Base-by-base conservation (phyloP, 1,139 yeast genomes). In the Pichia sp. region DNA sequence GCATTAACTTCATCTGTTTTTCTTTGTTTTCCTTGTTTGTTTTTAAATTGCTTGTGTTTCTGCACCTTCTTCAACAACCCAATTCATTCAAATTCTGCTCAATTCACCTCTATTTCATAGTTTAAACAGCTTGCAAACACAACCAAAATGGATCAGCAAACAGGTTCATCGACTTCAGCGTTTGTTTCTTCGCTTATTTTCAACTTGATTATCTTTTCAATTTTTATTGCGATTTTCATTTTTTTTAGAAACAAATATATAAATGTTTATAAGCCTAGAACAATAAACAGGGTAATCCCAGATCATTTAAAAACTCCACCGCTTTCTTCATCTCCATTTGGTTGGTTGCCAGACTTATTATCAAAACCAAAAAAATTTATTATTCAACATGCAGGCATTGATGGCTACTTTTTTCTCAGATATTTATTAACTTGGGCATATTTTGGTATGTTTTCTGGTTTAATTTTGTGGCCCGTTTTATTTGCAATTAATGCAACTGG, bases 311-410 rank as follows among this genome's bases (percentile, higher is more conserved):
- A 70, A 51, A 85, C 87, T 0, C 82, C 76, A 26, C 78, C 80
- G 4, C 66, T 81, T 31, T 84, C 87, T 4, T 61, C 59, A 30
- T 87, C 85, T 42, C 72, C 84, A 0, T 71, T 81, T 65, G 68
- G 75, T 34, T 83, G 92, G 92, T 53, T 82, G 6, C 55, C 65
- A 35, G 74, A 76, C 6, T 61, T 83, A 37, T 57, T 82, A 47
- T 67, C 72, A 37, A 79, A 80, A 63, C 81, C 87, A 1, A 80
- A 80, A 47, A 73, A 80, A 40, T 81, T 80, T 55, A 66, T 81
- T 41, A 71, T 84, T 54, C 83, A 81, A 59, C 86, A 83, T 55
- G 78, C 84, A 35, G 92, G 94, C 28, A 62, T 82, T 35, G 94
- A 84, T 63, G 92, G 90, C 1, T 82, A 78, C 61, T 77, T 83